phyloP scores from a whole-genome alignment of 257 asterid species.

The Osmanthus fragrans region DNA sequence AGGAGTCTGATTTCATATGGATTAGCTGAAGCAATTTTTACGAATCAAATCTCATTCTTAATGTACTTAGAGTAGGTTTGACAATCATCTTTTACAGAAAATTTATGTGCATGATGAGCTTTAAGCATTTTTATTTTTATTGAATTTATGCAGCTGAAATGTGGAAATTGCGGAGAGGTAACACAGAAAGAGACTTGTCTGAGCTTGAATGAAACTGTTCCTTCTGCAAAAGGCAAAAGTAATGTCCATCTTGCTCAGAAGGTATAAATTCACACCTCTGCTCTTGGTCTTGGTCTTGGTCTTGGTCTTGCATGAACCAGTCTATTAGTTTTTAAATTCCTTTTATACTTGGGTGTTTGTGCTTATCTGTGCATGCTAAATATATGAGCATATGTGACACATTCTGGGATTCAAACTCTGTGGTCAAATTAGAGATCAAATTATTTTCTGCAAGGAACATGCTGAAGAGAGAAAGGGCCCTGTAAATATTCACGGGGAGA shows the following conservation, averaged over 20 bases:
- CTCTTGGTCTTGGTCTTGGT: neutral
- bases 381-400: neutral
- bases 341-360: neutral
- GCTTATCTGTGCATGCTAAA: neutral
- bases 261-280: conserved; percentile 31
- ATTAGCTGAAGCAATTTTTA: neutral
- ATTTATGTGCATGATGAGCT: neutral
- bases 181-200: conserved; percentile 68
- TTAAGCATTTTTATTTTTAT: neutral
- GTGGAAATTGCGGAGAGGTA: conserved; percentile 79
- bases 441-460: neutral
- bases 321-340: neutral
- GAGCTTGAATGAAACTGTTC: conserved; percentile 58
- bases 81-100: neutral
- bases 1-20: neutral
- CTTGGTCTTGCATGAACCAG: neutral
- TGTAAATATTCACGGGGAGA: conserved; percentile 2
- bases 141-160: conserved; percentile 52
- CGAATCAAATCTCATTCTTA: neutral
- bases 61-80: neutral
- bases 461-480: neutral
- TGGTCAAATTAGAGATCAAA: conserved; percentile 6
- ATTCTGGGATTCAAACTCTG: neutral
- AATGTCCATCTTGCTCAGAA: conserved; percentile 67
- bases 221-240: conserved; percentile 65